These are phyloP conservation scores for Gyrodon lividus DNA, from an alignment of 768 basidiomycete genomes.

Conservation along the genomic window DNA sequence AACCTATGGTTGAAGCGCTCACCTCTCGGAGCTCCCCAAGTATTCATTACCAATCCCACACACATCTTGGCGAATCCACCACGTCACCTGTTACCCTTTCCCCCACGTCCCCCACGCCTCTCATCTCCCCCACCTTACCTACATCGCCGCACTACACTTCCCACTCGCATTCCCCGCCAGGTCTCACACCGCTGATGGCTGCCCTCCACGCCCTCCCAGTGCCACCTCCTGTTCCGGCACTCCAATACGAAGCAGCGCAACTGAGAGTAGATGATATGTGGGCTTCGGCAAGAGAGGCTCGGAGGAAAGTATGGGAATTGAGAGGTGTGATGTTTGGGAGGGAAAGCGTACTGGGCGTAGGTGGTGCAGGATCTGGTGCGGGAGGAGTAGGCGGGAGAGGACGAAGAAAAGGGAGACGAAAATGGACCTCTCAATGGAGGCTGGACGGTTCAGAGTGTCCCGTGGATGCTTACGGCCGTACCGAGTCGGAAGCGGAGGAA, in stretches of 20 bases:
- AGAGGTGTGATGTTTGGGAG: conserved; percentile 70
- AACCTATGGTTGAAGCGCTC: conserved; percentile 45
- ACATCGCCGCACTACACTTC: not conserved
- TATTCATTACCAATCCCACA: not conserved
- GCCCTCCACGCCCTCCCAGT: conserved; percentile 35
- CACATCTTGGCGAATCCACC: not conserved
- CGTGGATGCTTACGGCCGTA: conserved; percentile 68
- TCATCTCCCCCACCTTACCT: conserved; percentile 1
- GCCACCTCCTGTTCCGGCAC: conserved; percentile 35
- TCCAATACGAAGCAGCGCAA: conserved; percentile 72
- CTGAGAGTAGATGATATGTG: conserved; percentile 65
- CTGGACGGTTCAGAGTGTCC: conserved; percentile 59
- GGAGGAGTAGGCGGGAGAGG: conserved; percentile 52
- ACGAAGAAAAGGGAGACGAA: conserved; percentile 49
- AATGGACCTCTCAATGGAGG: conserved; percentile 52
- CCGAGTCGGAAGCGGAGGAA: conserved; percentile 76
- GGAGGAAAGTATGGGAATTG: conserved; percentile 61
- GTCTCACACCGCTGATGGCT: conserved; percentile 26
- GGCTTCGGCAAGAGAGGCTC: conserved; percentile 58
- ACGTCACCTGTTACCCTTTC: not conserved
- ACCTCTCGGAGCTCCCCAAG: conserved; percentile 20
- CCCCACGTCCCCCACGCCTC: not conserved
- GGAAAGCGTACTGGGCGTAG: conserved; percentile 45
- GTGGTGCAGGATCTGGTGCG: conserved; percentile 38
- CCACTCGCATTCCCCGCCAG: conserved; percentile 3